Percentiles rank a stretch among this genome's conserved stretches.
phyloP scores from a whole-genome alignment of 2,329 filamentous ascomycete species.

The Daldinia sp. region DNA sequence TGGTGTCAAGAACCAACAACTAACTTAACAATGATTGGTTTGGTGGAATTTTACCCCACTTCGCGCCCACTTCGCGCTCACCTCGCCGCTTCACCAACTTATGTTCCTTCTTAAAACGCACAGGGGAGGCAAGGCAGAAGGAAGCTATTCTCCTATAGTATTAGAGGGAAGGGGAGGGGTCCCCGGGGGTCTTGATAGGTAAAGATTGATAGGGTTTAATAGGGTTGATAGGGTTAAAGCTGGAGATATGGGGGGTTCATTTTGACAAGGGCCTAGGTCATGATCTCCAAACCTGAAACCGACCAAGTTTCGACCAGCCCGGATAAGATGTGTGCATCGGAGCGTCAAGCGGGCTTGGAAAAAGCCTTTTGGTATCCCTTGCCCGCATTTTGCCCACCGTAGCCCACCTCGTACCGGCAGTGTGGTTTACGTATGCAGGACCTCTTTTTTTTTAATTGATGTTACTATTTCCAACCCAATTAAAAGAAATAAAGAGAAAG shows the following conservation, averaged over 20 bases:
- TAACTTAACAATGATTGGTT: neutral
- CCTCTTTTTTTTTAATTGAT: neutral
- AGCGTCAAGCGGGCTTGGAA: constrained; percentile 27
- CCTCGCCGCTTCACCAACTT: constrained; percentile 45
- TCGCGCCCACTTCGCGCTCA: constrained; percentile 24
- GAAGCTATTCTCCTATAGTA: constrained; percentile 3
- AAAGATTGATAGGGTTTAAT: constrained; percentile 27
- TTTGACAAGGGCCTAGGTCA: constrained; percentile 42
- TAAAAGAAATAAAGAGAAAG: neutral
- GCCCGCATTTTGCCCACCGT: neutral
- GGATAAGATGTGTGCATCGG: constrained; percentile 35
- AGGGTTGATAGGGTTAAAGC: neutral
- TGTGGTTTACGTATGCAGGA: constrained; percentile 32
- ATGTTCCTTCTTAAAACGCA: constrained; percentile 39
- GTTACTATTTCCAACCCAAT: constrained; percentile 4
- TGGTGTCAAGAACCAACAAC: neutral
- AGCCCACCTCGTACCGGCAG: constrained; percentile 37
- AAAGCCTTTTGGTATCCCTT: constrained; percentile 24
- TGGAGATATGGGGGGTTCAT: constrained; percentile 34
- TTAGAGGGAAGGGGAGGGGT: neutral
- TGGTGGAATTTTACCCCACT: constrained; percentile 19
- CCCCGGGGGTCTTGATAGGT: constrained; percentile 10
- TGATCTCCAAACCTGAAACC: constrained; percentile 52
- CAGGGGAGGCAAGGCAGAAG: constrained; percentile 33
- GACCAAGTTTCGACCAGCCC: constrained; percentile 50